A percentile compares a stretch with the other conserved stretches of the same genome.
Evolutionary conservation across 2,329 filamentous ascomycete species (phyloP).

Genomic region (Alternaria dauci): DNA sequence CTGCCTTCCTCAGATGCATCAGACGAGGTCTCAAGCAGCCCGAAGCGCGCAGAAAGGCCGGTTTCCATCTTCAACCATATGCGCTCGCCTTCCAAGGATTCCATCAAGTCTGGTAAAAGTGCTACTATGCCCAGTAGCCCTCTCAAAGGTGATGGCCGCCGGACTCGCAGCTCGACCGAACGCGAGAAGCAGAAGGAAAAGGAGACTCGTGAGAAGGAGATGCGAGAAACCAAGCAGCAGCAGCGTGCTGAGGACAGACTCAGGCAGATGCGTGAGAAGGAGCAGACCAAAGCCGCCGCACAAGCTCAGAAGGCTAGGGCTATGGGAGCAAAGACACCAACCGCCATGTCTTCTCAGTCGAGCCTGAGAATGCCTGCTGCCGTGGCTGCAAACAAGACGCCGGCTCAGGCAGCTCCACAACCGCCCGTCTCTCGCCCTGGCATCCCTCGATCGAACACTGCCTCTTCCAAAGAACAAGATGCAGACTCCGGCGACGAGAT

Average conservation of each 20-base stretch:
- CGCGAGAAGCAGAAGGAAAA: slow-evolving; percentile 66
- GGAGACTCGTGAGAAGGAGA: slow-evolving; percentile 67
- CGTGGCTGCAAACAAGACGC: slow-evolving; percentile 59
- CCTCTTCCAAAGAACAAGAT: slow-evolving; percentile 44
- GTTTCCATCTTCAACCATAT: slow-evolving; percentile 46
- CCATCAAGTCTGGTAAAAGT: slow-evolving; percentile 40
- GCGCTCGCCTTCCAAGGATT: slow-evolving; percentile 49
- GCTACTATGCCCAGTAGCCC: slow-evolving; percentile 41
- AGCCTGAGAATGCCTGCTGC: slow-evolving; percentile 35
- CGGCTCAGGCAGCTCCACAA: slow-evolving; percentile 38
- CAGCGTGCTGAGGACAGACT: slow-evolving; percentile 69
- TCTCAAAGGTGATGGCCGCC: slow-evolving; percentile 51
- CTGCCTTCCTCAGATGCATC: slow-evolving; percentile 37
- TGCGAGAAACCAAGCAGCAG: slow-evolving; percentile 66
- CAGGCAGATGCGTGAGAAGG: slow-evolving; percentile 73
- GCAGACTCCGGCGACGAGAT: slow-evolving; percentile 60
- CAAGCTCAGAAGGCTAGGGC: slow-evolving; percentile 54
- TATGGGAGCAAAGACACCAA: slow-evolving; percentile 60
- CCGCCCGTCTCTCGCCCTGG: slow-evolving; percentile 42
- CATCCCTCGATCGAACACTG: slow-evolving; percentile 38
- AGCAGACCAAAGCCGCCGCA: slow-evolving; percentile 69
- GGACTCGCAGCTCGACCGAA: slow-evolving; percentile 67
- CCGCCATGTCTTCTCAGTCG: slow-evolving; percentile 48
- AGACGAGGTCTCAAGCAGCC: slow-evolving; percentile 47
- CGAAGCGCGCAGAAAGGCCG: slow-evolving; percentile 43